These are phyloP conservation scores for Diaporthe ilicicola DNA, from an alignment of 2,329 filamentous ascomycete genomes.

Conservation along the genomic window DNA sequence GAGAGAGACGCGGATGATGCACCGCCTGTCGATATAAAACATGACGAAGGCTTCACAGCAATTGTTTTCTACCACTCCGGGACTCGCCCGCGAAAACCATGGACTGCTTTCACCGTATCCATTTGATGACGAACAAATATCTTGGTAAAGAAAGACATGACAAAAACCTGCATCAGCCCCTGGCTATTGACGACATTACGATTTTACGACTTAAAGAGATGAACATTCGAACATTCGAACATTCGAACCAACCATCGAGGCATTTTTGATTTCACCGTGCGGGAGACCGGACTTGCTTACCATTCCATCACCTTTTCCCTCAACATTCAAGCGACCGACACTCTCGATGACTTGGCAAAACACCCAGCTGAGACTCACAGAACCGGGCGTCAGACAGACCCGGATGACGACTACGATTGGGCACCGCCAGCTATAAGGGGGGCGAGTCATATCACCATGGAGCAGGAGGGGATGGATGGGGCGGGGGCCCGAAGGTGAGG, in stretches of 20 bases:
- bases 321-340: background rate
- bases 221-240: constrained; percentile 32
- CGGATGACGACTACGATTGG: background rate
- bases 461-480: background rate
- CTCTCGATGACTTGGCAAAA: constrained; percentile 1
- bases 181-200: constrained; percentile 27
- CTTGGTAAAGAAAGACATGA: constrained; percentile 1
- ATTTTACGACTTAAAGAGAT: constrained; percentile 31
- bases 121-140: constrained; percentile 29
- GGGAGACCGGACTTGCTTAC: constrained; percentile 4
- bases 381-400: background rate
- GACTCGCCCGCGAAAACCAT: constrained; percentile 25
- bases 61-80: constrained; percentile 39
- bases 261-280: constrained; percentile 4
- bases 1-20: background rate
- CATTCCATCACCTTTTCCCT: background rate
- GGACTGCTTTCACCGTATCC: constrained; percentile 24
- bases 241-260: constrained; percentile 27
- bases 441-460: background rate
- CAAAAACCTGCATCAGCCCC: constrained; percentile 19
- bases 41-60: constrained; percentile 48
- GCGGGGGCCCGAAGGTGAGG: background rate
- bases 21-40: constrained; percentile 40
- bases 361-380: constrained; percentile 6
- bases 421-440: background rate